phyloP scores from a whole-genome alignment of 2,329 filamentous ascomycete species.

The Cytospora piceicola region DNA sequence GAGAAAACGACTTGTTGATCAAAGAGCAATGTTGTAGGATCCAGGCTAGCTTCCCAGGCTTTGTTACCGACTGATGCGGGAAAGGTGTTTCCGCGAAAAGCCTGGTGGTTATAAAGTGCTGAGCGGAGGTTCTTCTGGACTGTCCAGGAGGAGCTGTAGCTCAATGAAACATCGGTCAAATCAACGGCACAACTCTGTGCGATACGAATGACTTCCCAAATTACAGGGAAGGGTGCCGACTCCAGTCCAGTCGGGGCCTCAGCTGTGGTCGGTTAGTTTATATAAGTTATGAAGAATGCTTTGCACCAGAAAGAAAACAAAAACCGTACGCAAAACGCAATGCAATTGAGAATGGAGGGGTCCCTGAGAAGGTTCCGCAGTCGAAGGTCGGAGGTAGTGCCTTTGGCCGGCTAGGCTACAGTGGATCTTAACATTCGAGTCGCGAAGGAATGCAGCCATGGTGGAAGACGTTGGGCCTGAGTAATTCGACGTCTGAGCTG shows the following conservation, averaged over 20 bases:
- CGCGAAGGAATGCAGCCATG: background rate
- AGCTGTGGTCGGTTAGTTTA: slow-evolving; percentile 36
- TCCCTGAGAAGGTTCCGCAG: background rate
- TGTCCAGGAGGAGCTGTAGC: slow-evolving; percentile 47
- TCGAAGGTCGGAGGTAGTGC: background rate
- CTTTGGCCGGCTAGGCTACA: background rate
- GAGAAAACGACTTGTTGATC: slow-evolving; percentile 46
- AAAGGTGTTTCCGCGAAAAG: slow-evolving; percentile 50
- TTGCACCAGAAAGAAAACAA: background rate
- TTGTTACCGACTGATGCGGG: slow-evolving; percentile 49
- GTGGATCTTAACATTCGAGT: background rate
- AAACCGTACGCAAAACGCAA: slow-evolving; percentile 4
- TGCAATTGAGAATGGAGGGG: background rate
- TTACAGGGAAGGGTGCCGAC: slow-evolving; percentile 51
- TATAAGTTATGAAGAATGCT: background rate
- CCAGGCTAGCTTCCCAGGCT: slow-evolving; percentile 52
- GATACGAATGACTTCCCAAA: slow-evolving; percentile 58
- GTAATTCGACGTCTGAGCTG: background rate
- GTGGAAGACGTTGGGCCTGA: slow-evolving; percentile 1
- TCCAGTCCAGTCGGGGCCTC: slow-evolving; percentile 46
- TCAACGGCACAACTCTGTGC: slow-evolving; percentile 51
- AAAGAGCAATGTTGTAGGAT: slow-evolving; percentile 36
- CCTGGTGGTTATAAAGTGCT: slow-evolving; percentile 43
- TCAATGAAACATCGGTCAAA: slow-evolving; percentile 41
- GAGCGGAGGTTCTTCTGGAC: slow-evolving; percentile 51